Conservation (phyloP, 768 basidiomycete genomes). For the Leccinum barrowsii region DNA sequence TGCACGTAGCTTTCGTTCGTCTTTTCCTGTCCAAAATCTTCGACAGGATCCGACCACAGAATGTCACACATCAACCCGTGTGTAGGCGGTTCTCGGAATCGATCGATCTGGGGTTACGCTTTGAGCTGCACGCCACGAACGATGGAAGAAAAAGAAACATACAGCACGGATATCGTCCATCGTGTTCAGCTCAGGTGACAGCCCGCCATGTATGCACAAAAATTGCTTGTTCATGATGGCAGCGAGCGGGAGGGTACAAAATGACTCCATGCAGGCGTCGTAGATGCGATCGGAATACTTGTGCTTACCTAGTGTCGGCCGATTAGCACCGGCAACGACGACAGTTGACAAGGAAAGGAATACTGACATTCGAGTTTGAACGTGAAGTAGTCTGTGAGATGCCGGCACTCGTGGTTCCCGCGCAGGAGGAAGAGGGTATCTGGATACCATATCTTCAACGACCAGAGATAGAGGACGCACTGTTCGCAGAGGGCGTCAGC, state of each 20-base stretch:
- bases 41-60: conserved; percentile 96
- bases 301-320: conserved; percentile 73
- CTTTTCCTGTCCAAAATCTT: conserved; percentile 96
- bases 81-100: conserved; percentile 97
- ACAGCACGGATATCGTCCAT: conserved; percentile 91
- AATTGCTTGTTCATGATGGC: conserved; percentile 99
- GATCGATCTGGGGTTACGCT: conserved; percentile 66
- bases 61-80: conserved; percentile 98
- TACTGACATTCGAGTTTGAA: conserved; percentile 95
- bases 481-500: conserved; percentile 29
- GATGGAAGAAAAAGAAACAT: conserved; percentile 26
- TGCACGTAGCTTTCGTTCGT: conserved; percentile 87
- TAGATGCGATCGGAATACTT: conserved; percentile 97
- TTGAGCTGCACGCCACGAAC: not conserved
- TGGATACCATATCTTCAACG: conserved; percentile 99
- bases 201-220: conserved; percentile 95
- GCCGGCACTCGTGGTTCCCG: conserved; percentile 98
- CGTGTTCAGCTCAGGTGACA: conserved; percentile 93
- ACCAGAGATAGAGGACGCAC: conserved; percentile 98
- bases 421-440: conserved; percentile 94
- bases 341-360: not conserved
- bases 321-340: not conserved
- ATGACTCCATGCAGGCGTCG: conserved; percentile 97
- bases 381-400: conserved; percentile 97
- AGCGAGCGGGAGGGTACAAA: conserved; percentile 91